A percentile compares a stretch with the other conserved stretches of the same genome.
Evolutionary conservation across 2,329 filamentous ascomycete genomes (phyloP).

Genomic region (Lachnellula arida): DNA sequence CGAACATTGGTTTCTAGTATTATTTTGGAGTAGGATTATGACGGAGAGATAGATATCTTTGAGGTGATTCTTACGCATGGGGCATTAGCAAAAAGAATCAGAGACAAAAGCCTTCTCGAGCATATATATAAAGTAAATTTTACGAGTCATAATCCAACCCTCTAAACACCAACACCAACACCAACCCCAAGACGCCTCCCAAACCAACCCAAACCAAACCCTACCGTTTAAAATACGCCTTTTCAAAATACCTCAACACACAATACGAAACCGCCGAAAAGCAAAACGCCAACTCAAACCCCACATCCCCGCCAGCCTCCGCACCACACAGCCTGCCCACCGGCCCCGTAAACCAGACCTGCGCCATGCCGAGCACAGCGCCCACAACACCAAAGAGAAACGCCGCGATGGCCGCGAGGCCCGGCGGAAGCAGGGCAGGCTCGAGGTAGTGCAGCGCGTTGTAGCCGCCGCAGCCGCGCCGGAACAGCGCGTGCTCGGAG

Average conservation of each 20-base stretch:
- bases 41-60: too few species aligned
- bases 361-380: constrained; percentile 65
- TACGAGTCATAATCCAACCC: background rate
- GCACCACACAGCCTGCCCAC: constrained; percentile 46
- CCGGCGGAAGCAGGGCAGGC: constrained; percentile 53
- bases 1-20: too few species aligned
- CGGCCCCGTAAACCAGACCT: constrained; percentile 64
- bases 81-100: too few species aligned
- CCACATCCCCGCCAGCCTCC: constrained; percentile 49
- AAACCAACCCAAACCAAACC: background rate
- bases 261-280: constrained; percentile 52
- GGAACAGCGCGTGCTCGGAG: constrained; percentile 65
- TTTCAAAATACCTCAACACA: constrained; percentile 39
- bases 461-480: constrained; percentile 57
- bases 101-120: too few species aligned
- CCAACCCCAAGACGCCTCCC: background rate
- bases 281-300: constrained; percentile 61
- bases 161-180: background rate
- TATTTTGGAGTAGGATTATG: too few species aligned
- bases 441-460: constrained; percentile 53
- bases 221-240: constrained; percentile 37
- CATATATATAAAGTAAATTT: too few species aligned
- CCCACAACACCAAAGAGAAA: constrained; percentile 62
- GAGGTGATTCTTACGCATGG: too few species aligned
- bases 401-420: constrained; percentile 57